phyloP scores from a whole-genome alignment of 805 yeast species.

The Ogataea henricii region DNA sequence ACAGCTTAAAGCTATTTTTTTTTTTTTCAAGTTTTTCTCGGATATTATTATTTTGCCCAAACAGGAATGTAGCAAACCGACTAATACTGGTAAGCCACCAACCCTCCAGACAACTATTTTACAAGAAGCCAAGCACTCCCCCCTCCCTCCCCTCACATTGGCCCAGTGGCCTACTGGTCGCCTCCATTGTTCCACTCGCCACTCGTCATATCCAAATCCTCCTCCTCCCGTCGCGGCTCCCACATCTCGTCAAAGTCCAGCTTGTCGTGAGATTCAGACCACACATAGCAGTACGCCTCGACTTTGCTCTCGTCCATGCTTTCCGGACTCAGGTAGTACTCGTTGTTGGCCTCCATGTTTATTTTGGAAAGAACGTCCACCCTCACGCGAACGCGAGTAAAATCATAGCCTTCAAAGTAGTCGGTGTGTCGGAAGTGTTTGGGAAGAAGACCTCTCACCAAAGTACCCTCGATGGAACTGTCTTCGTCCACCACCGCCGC shows the following conservation, averaged over 20 bases:
- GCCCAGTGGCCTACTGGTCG: too few species aligned
- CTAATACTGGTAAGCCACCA: background rate
- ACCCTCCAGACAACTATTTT: too few species aligned
- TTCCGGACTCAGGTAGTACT: background rate
- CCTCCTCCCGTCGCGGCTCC: background rate
- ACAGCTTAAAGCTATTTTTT: too few species aligned
- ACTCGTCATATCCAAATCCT: background rate
- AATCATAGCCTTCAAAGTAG: constrained; percentile 24
- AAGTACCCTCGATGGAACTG: constrained; percentile 10
- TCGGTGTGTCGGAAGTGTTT: constrained; percentile 21
- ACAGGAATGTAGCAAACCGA: background rate
- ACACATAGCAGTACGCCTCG: constrained; percentile 10
- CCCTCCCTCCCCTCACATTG: too few species aligned
- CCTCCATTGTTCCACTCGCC: too few species aligned
- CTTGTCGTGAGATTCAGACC: constrained; percentile 17
- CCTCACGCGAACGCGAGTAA: constrained; percentile 3
- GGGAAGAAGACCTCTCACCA: constrained; percentile 15
- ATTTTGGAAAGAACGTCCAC: constrained; percentile 7
- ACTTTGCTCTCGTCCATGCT: background rate
- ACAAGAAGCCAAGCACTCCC: too few species aligned
- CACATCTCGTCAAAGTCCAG: constrained; percentile 1
- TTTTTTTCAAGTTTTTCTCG: constrained; percentile 1
- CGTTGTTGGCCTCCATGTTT: background rate
- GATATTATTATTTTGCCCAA: constrained; percentile 2
- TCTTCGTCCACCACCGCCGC: constrained; percentile 12